A percentile compares a stretch with the other conserved stretches of the same genome.
Evolutionary conservation across 2,329 filamentous ascomycete species (phyloP).

Genomic region (Botryosphaeria dothidea): DNA sequence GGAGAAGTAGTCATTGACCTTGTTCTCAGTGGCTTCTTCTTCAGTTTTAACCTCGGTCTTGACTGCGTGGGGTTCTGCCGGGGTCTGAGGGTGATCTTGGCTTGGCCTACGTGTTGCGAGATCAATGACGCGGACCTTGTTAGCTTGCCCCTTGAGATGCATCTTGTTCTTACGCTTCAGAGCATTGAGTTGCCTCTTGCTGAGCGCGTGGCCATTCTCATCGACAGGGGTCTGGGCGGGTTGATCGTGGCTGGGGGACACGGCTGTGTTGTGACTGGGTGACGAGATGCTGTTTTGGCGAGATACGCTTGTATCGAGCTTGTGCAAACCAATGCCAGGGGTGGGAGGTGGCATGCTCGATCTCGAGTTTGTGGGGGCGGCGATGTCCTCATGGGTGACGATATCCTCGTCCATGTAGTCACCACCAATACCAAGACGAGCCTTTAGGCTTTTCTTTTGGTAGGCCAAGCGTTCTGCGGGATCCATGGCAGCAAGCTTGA

Average conservation of each 20-base stretch:
- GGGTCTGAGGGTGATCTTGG: constrained; percentile 59
- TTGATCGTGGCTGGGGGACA: constrained; percentile 48
- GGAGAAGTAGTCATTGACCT: constrained; percentile 77
- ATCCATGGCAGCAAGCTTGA: constrained; percentile 77
- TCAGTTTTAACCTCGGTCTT: constrained; percentile 62
- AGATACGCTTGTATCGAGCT: constrained; percentile 54
- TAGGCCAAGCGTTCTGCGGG: constrained; percentile 78
- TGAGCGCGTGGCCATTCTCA: constrained; percentile 59
- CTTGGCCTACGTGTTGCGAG: constrained; percentile 68
- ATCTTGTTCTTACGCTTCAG: constrained; percentile 92
- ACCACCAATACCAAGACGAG: constrained; percentile 80
- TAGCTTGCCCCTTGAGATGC: constrained; percentile 84
- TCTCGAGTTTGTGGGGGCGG: constrained; percentile 30
- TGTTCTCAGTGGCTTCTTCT: constrained; percentile 61
- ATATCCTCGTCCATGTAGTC: constrained; percentile 85
- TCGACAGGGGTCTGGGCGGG: constrained; percentile 52
- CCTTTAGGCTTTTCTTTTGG: constrained; percentile 84
- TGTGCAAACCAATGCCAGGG: constrained; percentile 46
- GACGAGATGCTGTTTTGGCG: constrained; percentile 48
- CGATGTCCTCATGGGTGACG: constrained; percentile 65
- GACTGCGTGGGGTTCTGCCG: constrained; percentile 53
- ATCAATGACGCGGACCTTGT: constrained; percentile 87
- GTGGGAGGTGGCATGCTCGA: constrained; percentile 27
- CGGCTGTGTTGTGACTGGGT: constrained; percentile 35
- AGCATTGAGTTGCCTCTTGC: constrained; percentile 91